phyloP scores from a whole-genome alignment of 306 rosid species.

The Cajanus cajan region DNA sequence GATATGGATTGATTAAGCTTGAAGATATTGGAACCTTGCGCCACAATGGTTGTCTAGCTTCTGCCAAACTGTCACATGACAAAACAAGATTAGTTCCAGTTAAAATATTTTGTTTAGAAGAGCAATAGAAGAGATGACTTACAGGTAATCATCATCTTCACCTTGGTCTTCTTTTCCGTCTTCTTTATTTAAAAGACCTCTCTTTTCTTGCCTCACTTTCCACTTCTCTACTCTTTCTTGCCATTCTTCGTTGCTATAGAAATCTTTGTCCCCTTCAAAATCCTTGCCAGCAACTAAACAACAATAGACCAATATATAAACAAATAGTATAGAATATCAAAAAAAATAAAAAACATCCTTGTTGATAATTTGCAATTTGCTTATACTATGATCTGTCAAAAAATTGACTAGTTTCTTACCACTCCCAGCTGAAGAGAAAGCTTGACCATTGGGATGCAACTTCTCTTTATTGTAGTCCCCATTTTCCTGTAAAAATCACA shows the following conservation, averaged over 20 bases:
- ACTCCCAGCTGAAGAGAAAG: slow-evolving; percentile 84
- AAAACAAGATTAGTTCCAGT: neutral
- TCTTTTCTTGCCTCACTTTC: slow-evolving; percentile 95
- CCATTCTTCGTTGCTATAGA: slow-evolving; percentile 73
- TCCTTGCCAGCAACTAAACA: slow-evolving; percentile 72
- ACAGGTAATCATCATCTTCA: slow-evolving; percentile 85
- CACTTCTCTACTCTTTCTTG: slow-evolving; percentile 97
- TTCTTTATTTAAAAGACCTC: slow-evolving; percentile 71
- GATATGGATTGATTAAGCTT: slow-evolving; percentile 51
- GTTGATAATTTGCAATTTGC: slow-evolving; percentile 15
- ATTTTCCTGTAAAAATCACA: slow-evolving; percentile 60
- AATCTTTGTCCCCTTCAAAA: slow-evolving; percentile 84
- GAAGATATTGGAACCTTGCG: slow-evolving; percentile 54
- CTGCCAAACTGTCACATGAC: slow-evolving; percentile 61
- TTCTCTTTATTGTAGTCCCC: slow-evolving; percentile 53
- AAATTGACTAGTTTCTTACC: slow-evolving; percentile 41
- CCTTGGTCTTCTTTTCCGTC: slow-evolving; percentile 66
- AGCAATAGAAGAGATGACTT: slow-evolving; percentile 34
- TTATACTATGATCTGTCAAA: neutral
- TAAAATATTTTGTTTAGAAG: neutral
- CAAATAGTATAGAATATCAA: neutral
- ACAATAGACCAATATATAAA: slow-evolving; percentile 18
- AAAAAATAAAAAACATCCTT: neutral
- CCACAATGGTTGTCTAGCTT: slow-evolving; percentile 88
- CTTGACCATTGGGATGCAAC: slow-evolving; percentile 56